phyloP scores from a whole-genome alignment of 345 rosid species.

The Lepidium didymum region DNA sequence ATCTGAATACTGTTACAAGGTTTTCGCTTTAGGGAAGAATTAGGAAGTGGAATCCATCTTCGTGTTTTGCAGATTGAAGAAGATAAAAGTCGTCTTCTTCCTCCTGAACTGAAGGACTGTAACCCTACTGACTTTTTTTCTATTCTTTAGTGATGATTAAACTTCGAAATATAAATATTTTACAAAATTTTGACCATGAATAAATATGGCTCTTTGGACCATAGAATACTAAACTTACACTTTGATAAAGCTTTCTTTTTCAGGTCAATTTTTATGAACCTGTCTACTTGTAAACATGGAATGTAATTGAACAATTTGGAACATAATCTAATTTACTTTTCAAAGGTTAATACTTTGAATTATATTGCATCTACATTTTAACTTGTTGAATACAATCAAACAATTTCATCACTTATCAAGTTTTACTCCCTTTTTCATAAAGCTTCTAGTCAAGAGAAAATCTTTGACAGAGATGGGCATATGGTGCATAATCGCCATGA shows the following conservation, averaged over 20 bases:
- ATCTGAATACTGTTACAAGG: background rate
- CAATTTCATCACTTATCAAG: background rate
- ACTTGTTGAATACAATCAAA: background rate
- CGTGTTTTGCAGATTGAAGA: background rate
- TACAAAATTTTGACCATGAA: conserved; percentile 2
- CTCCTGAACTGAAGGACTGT: conserved; percentile 19
- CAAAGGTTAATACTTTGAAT: background rate
- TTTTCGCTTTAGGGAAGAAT: background rate
- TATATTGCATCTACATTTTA: background rate
- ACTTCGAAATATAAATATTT: background rate
- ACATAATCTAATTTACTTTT: background rate
- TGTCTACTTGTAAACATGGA: background rate
- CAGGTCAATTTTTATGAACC: background rate
- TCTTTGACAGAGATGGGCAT: conserved; percentile 61
- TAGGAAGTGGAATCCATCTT: conserved; percentile 11
- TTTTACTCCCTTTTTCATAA: conserved; percentile 33
- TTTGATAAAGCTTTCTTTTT: conserved; percentile 1
- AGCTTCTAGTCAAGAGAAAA: conserved; percentile 39
- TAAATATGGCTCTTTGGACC: background rate
- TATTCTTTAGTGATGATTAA: background rate
- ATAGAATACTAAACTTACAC: background rate
- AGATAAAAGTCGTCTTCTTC: conserved; percentile 9
- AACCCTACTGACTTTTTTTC: conserved; percentile 12
- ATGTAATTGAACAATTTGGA: background rate
- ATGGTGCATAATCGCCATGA: conserved; percentile 52